Base-by-base conservation (phyloP, 2,329 filamentous ascomycete species). In the Aspergillus transmontanensis region DNA sequence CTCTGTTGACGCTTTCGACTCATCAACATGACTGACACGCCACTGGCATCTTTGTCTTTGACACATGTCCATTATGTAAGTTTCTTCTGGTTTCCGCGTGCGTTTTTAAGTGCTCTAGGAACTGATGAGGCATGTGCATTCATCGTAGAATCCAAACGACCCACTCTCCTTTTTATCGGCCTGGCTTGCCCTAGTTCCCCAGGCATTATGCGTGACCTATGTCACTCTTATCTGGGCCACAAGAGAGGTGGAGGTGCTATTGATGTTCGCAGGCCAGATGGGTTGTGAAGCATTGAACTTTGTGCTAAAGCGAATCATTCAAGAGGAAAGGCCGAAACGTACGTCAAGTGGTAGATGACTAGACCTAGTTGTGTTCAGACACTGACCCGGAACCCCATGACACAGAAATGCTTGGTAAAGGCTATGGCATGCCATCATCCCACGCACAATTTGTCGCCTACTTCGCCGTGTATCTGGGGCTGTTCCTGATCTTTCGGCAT, bases 371-470 rank as follows among this genome's bases (percentile, higher is more conserved):
- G 11, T 26, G 11, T 32, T 32, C 16, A 30, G 26, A 26, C 30
- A 19, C 32, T 55, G 14, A 55, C 21, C 10, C 23, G 32, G 26
- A 36, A 39, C 32, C 6, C 6, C 2, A 16, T 21, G n/a, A 23
- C n/a, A 46, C 68, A 89, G 86, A 87, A 78, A 87, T 89, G 83
- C 89, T 94, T 73, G 87, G 93, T 61, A 96, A 96, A 78, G 95
- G 95, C 67, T 99, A 99, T 75, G 96, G 95, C 71, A 99, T 99
- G 96, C 95, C 95, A 12, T 89, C 87, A 9, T 97, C 94, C 43
- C 95, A 99, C 80, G 91, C 95, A 10, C 95, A 99, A 81, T 99
- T 97, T 76, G 91, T 94, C 65, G 86, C 90, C 61, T 99, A 93
- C 83, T 98, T 97, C 85, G 90, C 92, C 62, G 81, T 96, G 62